phyloP scores from a whole-genome alignment of 2,329 filamentous ascomycete species.

The Tolypocladium pustulatum region DNA sequence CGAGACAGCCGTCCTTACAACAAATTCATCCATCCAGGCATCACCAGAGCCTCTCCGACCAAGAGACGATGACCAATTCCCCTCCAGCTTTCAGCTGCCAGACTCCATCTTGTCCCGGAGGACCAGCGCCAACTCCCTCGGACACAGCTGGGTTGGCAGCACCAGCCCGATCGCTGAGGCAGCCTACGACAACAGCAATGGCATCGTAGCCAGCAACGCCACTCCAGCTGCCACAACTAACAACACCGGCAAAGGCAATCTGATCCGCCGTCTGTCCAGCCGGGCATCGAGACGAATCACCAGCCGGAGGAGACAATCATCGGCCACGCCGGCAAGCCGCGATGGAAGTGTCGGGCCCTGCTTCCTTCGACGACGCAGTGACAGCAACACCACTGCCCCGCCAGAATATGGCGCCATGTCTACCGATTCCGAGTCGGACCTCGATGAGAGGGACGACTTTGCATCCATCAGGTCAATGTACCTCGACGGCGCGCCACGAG shows the following conservation, averaged over 20 bases:
- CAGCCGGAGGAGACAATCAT: constrained; percentile 63
- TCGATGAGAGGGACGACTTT: constrained; percentile 37
- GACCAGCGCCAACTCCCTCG: constrained; percentile 52
- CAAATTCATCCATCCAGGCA: constrained; percentile 52
- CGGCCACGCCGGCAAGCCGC: constrained; percentile 63
- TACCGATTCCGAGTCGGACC: constrained; percentile 48
- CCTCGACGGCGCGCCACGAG: constrained; percentile 31
- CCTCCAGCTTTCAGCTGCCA: constrained; percentile 55
- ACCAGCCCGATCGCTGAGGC: constrained; percentile 45
- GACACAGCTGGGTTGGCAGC: constrained; percentile 44
- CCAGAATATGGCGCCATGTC: constrained; percentile 30
- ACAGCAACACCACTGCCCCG: constrained; percentile 68
- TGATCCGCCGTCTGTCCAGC: constrained; percentile 81
- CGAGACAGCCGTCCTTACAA: constrained; percentile 40
- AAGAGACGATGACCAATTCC: constrained; percentile 40
- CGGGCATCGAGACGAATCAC: constrained; percentile 60
- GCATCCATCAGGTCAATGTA: constrained; percentile 24
- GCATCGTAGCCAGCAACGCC: constrained; percentile 1
- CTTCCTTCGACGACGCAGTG: constrained; percentile 76
- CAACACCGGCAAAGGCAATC: constrained; percentile 30
- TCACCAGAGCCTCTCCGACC: constrained; percentile 55
- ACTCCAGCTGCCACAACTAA: constrained; percentile 5
- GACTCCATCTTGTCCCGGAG: constrained; percentile 57
- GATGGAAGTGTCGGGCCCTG: constrained; percentile 86
- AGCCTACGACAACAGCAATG: constrained; percentile 12